Evolutionary conservation across 2,329 filamentous ascomycete species (phyloP).

Genomic region (Aspergillus persii): DNA sequence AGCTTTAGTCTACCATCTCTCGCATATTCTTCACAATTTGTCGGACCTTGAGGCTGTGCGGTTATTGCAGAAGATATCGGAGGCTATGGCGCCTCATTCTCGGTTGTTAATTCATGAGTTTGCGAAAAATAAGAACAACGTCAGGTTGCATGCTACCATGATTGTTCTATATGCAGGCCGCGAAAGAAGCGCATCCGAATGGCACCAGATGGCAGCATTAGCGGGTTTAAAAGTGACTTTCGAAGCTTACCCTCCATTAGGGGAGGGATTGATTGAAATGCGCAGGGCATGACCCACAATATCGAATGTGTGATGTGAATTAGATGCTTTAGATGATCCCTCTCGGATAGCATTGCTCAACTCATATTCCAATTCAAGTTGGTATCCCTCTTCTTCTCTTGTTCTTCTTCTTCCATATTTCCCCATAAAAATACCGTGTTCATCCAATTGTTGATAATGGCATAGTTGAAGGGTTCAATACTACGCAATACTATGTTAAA

Average conservation of each 20-base stretch:
- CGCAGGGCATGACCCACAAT: constrained; percentile 13
- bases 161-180: constrained; percentile 35
- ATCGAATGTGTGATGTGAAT: too few relatives aligned
- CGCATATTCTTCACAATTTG: constrained; percentile 39
- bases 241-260: constrained; percentile 32
- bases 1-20: constrained; percentile 33
- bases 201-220: constrained; percentile 33
- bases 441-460: too few relatives aligned
- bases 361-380: too few relatives aligned
- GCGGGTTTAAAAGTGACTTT: constrained; percentile 35
- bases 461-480: too few relatives aligned
- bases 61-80: constrained; percentile 36
- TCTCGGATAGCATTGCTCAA: too few relatives aligned
- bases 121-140: constrained; percentile 36
- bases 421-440: too few relatives aligned
- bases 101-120: constrained; percentile 38
- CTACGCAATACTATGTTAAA: too few relatives aligned
- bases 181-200: constrained; percentile 34
- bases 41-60: constrained; percentile 36
- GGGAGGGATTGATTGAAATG: constrained; percentile 39
- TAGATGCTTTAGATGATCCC: too few relatives aligned
- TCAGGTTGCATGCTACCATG: constrained; percentile 38
- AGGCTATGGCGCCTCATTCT: constrained; percentile 34
- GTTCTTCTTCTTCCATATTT: too few relatives aligned
- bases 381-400: too few relatives aligned